Percentiles rank a stretch among this genome's conserved stretches.
These are phyloP conservation scores for Lasiodiplodia gonubiensis DNA, from an alignment of 2,329 filamentous ascomycete species.

Conservation along the genomic window DNA sequence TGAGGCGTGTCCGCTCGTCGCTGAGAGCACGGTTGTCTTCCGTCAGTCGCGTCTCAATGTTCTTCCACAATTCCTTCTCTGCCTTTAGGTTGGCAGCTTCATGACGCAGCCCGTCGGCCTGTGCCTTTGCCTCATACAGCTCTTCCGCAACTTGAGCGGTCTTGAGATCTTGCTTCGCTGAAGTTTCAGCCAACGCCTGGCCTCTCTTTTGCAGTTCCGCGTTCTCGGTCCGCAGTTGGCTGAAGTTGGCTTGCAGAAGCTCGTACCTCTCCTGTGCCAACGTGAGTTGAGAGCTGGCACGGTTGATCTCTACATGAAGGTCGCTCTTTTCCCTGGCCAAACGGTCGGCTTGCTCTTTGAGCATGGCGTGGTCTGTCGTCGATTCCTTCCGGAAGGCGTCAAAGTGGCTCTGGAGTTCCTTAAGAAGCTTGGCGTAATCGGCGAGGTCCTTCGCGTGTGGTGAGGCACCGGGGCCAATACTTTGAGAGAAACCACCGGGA, in stretches of 20 bases:
- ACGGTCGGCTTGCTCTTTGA: constrained; percentile 83
- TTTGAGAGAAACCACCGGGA: constrained; percentile 46
- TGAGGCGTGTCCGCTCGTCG: constrained; percentile 84
- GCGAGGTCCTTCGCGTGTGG: constrained; percentile 64
- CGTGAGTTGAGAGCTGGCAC: constrained; percentile 78
- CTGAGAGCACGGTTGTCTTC: constrained; percentile 86
- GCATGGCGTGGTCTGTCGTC: constrained; percentile 75
- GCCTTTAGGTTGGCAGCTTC: constrained; percentile 93
- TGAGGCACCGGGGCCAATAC: constrained; percentile 32
- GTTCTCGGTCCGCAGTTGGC: constrained; percentile 83
- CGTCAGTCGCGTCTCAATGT: constrained; percentile 84
- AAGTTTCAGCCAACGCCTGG: constrained; percentile 76
- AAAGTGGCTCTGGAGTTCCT: constrained; percentile 87
- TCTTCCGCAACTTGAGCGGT: constrained; percentile 94
- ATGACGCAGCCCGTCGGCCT: constrained; percentile 84
- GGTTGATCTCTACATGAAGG: constrained; percentile 81
- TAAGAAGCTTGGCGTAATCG: constrained; percentile 77
- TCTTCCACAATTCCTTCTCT: constrained; percentile 93
- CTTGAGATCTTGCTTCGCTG: constrained; percentile 86
- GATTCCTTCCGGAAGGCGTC: constrained; percentile 89
- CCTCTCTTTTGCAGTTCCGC: constrained; percentile 83
- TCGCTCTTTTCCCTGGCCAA: constrained; percentile 81
- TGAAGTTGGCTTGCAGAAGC: constrained; percentile 87
- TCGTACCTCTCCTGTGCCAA: constrained; percentile 84
- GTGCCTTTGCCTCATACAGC: constrained; percentile 80